phyloP scores from a whole-genome alignment of 2,329 filamentous ascomycete species.

The Pestalotiopsis sp. region DNA sequence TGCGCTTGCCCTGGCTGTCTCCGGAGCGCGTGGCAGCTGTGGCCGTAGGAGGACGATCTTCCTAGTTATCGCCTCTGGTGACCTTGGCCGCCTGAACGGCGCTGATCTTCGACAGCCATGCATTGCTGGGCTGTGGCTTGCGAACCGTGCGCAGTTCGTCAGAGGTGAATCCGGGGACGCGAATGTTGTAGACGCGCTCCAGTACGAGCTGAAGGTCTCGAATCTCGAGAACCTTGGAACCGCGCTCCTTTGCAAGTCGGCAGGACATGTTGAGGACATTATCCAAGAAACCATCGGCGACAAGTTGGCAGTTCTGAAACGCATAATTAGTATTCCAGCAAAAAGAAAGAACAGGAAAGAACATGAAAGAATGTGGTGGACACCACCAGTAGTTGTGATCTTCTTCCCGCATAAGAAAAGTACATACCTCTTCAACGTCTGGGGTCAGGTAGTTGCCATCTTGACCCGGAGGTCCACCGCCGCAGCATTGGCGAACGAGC shows the following conservation, averaged over 20 bases:
- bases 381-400: too few species aligned
- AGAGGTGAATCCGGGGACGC: slow-evolving; percentile 90
- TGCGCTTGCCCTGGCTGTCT: neutral
- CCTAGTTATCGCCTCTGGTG: slow-evolving; percentile 58
- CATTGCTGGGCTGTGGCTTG: slow-evolving; percentile 85
- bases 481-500: slow-evolving; percentile 90
- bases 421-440: slow-evolving; percentile 89
- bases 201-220: slow-evolving; percentile 83
- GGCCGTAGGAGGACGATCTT: slow-evolving; percentile 12
- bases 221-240: slow-evolving; percentile 87
- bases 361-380: too few species aligned
- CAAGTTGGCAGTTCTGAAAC: slow-evolving; percentile 75
- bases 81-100: slow-evolving; percentile 94
- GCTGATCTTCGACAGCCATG: slow-evolving; percentile 97
- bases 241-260: slow-evolving; percentile 89
- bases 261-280: slow-evolving; percentile 86
- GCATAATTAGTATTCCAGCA: slow-evolving; percentile 11
- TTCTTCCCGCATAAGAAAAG: neutral
- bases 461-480: slow-evolving; percentile 71
- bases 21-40: neutral
- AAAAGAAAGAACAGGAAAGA: too few species aligned
- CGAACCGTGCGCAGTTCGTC: slow-evolving; percentile 94
- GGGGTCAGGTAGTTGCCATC: slow-evolving; percentile 81
- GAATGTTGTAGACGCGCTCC: slow-evolving; percentile 86
- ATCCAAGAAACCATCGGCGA: slow-evolving; percentile 95